Conservation (phyloP, 192 early-diverging fungal genomes). For the Gryganskiella cystojenkinii region DNA sequence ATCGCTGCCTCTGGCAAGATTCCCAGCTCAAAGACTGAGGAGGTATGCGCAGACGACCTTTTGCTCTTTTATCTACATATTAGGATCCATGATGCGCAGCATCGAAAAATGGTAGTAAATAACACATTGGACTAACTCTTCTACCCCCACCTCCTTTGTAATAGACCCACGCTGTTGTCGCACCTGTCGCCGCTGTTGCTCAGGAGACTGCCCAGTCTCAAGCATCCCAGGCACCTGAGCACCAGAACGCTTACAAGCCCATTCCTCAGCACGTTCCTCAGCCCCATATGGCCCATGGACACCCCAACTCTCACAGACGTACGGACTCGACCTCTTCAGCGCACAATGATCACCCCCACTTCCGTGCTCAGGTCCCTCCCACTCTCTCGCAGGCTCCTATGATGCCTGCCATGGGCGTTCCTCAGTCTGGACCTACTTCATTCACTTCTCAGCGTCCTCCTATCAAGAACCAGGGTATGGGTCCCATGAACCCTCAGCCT, state of each 20-base stretch:
- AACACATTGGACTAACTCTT: too few species aligned
- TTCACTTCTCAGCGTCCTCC: slow-evolving; percentile 33
- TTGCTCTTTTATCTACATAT: too few species aligned
- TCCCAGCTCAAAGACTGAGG: slow-evolving; percentile 27
- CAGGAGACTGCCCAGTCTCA: slow-evolving; percentile 16
- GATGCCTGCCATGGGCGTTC: slow-evolving; percentile 48
- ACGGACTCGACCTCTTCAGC: slow-evolving; percentile 48
- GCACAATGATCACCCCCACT: slow-evolving; percentile 53
- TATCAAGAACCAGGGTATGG: slow-evolving; percentile 32
- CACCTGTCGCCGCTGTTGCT: slow-evolving; percentile 8
- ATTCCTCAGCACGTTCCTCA: slow-evolving; percentile 36
- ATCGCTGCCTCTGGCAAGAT: slow-evolving; percentile 38
- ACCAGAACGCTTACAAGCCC: slow-evolving; percentile 40
- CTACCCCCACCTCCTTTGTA: too few species aligned
- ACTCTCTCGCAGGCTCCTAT: slow-evolving; percentile 30
- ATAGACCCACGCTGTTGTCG: background rate
- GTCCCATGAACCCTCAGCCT: slow-evolving; percentile 31
- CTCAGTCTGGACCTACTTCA: slow-evolving; percentile 43
- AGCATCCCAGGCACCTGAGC: slow-evolving; percentile 15
- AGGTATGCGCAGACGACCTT: too few species aligned
- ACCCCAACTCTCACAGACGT: slow-evolving; percentile 37
- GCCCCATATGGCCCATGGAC: slow-evolving; percentile 29
- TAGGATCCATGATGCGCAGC: too few species aligned
- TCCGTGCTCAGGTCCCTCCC: slow-evolving; percentile 47
- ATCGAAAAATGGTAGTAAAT: too few species aligned